Evolutionary conservation across 371 early-diverging fungal genomes (phyloP), one percentile per base, ranked within the genome.

Genomic region (Dichotomocladium elegans): DNA sequence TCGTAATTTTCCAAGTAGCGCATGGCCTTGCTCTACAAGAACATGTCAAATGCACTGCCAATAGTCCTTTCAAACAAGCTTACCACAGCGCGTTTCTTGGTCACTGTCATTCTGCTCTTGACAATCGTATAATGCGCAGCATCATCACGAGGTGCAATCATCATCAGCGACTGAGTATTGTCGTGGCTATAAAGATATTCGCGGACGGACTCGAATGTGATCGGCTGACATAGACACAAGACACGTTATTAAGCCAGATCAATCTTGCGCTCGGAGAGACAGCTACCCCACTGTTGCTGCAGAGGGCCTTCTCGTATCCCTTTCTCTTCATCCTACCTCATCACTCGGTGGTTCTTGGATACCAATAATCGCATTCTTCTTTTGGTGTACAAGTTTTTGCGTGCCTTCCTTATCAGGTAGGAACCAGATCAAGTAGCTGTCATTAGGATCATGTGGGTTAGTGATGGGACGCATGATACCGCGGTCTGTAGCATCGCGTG

Each of bases 401-500:
- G 69, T 61, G 19, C 68, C 66, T 2, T 68, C 62, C 22, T 57
- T 45, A 33, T 78, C 67, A 41, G 78, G 78, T 46, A 78, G 57
- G 55, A 72, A 78, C 71, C 74, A 74, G 1, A 70, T 72, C 26
- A 78, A 53, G 40, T 72, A 78, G 6, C 63, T 68, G 61, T 81
- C 62, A 45, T 64, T 57, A 58, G 78, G 54, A 63, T 81, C 72
- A 60, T 82, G 49, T 58, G 74, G 76, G 43, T 76, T 73, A 40
- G 78, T 69, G 54, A 86, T 67, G 0, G 83, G 82, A 30, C 74
- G 70, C 56, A 85, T 59, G 31, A 83, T 77, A 41, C 84, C 83
- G 46, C 72, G 78, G 19, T 80, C 73, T 1, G 79, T 75, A n/a
- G 47, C 81, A 64, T 76, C 77, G 22, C 15, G n/a, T 6, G 44